Conservation (phyloP, 2,329 filamentous ascomycete species). For the Fusarium sambucinum region DNA sequence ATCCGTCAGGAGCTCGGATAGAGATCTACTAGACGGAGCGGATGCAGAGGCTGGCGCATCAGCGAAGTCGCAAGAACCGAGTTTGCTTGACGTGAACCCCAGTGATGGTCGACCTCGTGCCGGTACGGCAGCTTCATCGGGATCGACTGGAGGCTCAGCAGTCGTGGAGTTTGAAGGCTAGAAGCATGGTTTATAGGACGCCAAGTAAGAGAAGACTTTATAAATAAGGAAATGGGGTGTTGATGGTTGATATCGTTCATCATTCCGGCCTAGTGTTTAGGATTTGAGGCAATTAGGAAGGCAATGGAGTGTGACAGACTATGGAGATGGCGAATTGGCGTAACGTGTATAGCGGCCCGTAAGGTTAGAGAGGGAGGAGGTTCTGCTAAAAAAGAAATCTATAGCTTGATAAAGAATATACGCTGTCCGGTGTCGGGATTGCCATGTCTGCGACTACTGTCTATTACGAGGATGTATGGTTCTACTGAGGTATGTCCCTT, state of each 20-base stretch:
- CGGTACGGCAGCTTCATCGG: conserved; percentile 48
- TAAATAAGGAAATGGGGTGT: conserved; percentile 34
- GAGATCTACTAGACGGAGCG: conserved; percentile 78
- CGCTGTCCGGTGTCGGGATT: neutral
- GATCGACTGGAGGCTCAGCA: conserved; percentile 50
- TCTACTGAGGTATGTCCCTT: neutral
- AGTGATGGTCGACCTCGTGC: conserved; percentile 45
- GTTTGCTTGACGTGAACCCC: conserved; percentile 52
- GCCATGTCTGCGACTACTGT: neutral
- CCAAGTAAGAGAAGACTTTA: conserved; percentile 20
- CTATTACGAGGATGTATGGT: neutral
- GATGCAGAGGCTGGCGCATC: conserved; percentile 74
- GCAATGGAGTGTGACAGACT: conserved; percentile 18
- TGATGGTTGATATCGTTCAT: conserved; percentile 20
- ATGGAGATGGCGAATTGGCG: conserved; percentile 26
- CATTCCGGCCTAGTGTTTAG: conserved; percentile 19
- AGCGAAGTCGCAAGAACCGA: conserved; percentile 50
- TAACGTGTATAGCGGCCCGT: conserved; percentile 12
- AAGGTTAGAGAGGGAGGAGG: neutral
- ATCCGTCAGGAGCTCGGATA: conserved; percentile 74
- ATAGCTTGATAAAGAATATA: conserved; percentile 16
- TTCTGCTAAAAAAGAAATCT: conserved; percentile 7
- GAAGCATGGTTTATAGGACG: neutral
- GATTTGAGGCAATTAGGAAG: conserved; percentile 18
- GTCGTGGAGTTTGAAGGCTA: conserved; percentile 60